Conservation (phyloP, 2,329 filamentous ascomycete genomes). For the Stromatinia cepivora region DNA sequence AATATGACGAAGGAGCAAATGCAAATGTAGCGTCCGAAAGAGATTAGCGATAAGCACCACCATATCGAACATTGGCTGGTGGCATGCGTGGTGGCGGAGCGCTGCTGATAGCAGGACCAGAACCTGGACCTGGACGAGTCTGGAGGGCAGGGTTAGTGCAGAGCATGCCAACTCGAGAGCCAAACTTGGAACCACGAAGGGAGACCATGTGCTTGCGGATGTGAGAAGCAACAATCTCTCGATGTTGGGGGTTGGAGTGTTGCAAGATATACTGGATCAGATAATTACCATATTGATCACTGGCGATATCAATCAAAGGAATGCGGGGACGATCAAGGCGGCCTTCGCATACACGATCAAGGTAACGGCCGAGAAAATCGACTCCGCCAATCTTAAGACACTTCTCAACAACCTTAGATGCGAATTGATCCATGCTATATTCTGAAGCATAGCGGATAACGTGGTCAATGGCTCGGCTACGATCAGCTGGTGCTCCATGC, state of each 20-base stretch:
- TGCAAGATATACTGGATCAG: constrained; percentile 96
- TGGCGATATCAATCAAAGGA: constrained; percentile 95
- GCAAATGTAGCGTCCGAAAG: constrained; percentile 28
- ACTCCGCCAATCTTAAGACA: constrained; percentile 93
- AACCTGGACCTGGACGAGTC: constrained; percentile 83
- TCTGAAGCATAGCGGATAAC: constrained; percentile 91
- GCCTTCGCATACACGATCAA: constrained; percentile 91
- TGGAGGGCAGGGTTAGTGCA: constrained; percentile 92
- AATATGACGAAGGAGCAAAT: constrained; percentile 36
- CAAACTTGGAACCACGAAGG: constrained; percentile 95
- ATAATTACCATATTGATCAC: constrained; percentile 98
- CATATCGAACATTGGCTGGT: constrained; percentile 58
- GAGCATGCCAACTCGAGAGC: constrained; percentile 96
- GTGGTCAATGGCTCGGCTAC: constrained; percentile 90
- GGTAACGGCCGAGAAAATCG: constrained; percentile 89
- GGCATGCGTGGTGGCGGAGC: constrained; percentile 52
- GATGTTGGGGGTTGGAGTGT: constrained; percentile 82
- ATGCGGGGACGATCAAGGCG: constrained; percentile 89
- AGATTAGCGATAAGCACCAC: constrained; percentile 57
- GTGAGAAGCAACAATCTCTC: constrained; percentile 88
- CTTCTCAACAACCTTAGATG: constrained; percentile 98
- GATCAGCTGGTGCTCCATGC: constrained; percentile 87
- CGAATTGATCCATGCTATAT: constrained; percentile 99
- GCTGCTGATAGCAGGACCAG: constrained; percentile 62
- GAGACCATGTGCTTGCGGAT: constrained; percentile 99